Evolutionary conservation across 306 rosid genomes (phyloP), one percentile per base, ranked within the genome.

Genomic region (Hippophae gyantsensis): DNA sequence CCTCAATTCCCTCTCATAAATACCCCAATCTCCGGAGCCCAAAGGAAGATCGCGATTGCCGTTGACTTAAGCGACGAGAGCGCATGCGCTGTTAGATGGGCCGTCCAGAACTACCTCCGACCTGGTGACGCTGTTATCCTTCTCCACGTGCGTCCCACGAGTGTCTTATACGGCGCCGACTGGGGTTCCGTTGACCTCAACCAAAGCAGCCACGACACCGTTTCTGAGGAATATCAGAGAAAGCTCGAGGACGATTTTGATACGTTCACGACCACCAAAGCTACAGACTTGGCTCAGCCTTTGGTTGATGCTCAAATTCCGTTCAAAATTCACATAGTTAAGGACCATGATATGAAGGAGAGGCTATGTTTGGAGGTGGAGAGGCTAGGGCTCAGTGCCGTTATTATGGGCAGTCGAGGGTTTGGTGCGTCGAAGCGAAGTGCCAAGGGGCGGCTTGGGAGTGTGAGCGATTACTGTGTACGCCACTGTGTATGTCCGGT

Each of bases 291-390:
- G 52, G 86, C 99, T 10, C 66, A 70, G 54, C 96, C 96, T 0
- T 56, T 90, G 48, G 83, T 72, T 66, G 90, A 83, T 67, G 89
- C 83, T 13, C 63, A 84, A 54, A 74, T 86, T 65, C 93, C 95
- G 42, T 92, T 74, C 73, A 85, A 65, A 63, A 85, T 92, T 32
- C 96, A 84, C 78, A 82, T 88, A 74, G 99, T 92, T 13, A 85
- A 92, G 69, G 99, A 92, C 72, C 95, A 79, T 62, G 99, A 92
- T 63, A 71, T 88, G 99, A 92, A 86, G 73, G 95, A 88, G 79
- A 52, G 97, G 70, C 86, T 92, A 0, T 88, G 99, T 62, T 72
- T 92, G 78, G 99, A 92, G 63, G 96, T 92, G 9, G 95, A 92
- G 89, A 76, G 99, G 74, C 67, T 92, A 5, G 86, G 88, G 25